A percentile compares a stretch with the other conserved stretches of the same genome.
Conservation (phyloP, 352 stramenopile species). For the Phytopythium oedochilum region DNA sequence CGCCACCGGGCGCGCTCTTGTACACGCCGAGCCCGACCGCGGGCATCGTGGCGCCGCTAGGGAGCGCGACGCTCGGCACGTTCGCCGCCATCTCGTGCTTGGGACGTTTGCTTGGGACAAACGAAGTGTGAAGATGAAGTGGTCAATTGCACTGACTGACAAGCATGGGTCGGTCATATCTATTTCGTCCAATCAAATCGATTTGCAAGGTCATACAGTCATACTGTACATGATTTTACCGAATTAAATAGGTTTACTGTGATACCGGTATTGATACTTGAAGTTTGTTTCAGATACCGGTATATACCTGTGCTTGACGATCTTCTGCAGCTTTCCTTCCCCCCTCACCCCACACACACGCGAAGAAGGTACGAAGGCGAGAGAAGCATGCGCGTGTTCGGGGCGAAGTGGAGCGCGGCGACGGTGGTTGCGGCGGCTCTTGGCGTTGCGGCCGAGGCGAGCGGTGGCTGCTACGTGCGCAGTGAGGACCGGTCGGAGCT, state of each 20-base stretch:
- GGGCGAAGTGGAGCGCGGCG: not conserved
- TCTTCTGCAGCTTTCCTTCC: not conserved
- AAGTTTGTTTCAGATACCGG: conserved; percentile 1
- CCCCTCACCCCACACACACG: conserved; percentile 8
- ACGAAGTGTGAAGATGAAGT: not conserved
- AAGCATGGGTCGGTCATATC: too few species aligned
- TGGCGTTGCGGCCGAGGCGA: conserved; percentile 2
- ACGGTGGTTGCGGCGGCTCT: conserved; percentile 4
- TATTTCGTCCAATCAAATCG: too few species aligned
- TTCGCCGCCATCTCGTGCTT: conserved; percentile 9
- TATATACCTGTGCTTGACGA: not conserved
- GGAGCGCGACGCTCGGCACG: conserved; percentile 14
- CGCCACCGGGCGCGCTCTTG: conserved; percentile 24
- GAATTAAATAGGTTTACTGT: not conserved
- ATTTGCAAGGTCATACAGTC: too few species aligned
- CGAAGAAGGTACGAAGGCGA: conserved; percentile 5
- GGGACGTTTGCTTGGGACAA: not conserved
- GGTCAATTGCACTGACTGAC: not conserved
- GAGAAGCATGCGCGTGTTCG: conserved; percentile 9
- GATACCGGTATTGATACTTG: not conserved
- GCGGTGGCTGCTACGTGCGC: conserved; percentile 66
- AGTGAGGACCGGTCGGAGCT: conserved; percentile 60
- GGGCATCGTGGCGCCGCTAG: conserved; percentile 32
- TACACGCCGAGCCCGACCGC: conserved; percentile 41
- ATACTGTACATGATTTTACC: not conserved